phyloP scores from a whole-genome alignment of 768 basidiomycete genomes.

The Boletus pseudopeckii region DNA sequence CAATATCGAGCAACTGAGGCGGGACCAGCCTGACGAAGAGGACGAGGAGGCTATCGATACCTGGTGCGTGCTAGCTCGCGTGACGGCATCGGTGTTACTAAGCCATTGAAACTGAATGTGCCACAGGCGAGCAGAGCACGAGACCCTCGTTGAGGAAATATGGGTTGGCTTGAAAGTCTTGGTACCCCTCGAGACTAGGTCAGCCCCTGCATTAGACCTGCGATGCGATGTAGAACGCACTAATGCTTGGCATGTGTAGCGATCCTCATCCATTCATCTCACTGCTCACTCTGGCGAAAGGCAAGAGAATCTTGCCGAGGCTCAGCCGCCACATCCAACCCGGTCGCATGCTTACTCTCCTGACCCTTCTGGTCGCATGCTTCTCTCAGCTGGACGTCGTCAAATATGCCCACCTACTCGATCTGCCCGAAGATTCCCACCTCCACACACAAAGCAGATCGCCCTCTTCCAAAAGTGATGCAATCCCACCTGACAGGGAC shows the following conservation, averaged over 20 bases:
- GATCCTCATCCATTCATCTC: constrained; percentile 97
- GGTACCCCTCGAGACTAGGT: constrained; percentile 94
- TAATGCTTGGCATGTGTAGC: constrained; percentile 38
- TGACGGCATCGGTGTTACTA: not conserved
- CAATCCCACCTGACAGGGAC: constrained; percentile 40
- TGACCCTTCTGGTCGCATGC: constrained; percentile 91
- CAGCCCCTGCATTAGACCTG: constrained; percentile 5
- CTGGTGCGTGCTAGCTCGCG: constrained; percentile 41
- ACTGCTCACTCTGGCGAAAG: constrained; percentile 82
- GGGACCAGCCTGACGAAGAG: constrained; percentile 63
- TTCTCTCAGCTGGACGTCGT: constrained; percentile 95
- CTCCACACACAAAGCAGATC: constrained; percentile 18
- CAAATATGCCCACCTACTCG: constrained; percentile 68
- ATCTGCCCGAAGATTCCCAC: constrained; percentile 57
- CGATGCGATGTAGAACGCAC: not conserved
- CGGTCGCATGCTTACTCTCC: constrained; percentile 77
- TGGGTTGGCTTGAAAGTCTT: constrained; percentile 85
- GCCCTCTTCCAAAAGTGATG: constrained; percentile 17
- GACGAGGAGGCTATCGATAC: constrained; percentile 41
- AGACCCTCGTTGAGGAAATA: constrained; percentile 59
- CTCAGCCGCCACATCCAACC: constrained; percentile 79
- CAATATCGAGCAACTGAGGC: constrained; percentile 77
- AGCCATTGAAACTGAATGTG: constrained; percentile 1
- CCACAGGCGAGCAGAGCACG: constrained; percentile 57
- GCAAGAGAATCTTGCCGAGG: constrained; percentile 88